phyloP scores from a whole-genome alignment of 2,329 filamentous ascomycete genomes.

The Bipolaris oryzae region DNA sequence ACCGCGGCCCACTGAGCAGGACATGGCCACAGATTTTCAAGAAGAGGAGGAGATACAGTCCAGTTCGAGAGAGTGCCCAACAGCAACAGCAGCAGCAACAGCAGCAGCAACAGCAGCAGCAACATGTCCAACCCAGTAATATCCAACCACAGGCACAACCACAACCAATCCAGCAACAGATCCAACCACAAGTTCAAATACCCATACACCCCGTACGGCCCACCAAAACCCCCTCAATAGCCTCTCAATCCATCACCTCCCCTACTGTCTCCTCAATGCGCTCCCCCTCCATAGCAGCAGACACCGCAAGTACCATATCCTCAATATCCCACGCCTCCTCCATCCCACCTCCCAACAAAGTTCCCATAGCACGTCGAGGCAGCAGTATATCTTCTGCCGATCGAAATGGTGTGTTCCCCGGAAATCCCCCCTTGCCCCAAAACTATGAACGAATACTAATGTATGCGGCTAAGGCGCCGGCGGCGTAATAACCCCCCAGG shows the following conservation, averaged over 20 bases:
- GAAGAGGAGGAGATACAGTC: conserved; percentile 41
- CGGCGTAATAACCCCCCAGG: conserved; percentile 35
- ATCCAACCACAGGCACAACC: conserved; percentile 1
- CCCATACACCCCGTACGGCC: conserved; percentile 27
- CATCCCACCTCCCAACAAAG: conserved; percentile 28
- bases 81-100: conserved; percentile 12
- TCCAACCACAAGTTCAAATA: conserved; percentile 8
- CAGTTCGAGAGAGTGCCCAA: conserved; percentile 34
- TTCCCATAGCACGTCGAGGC: conserved; percentile 31
- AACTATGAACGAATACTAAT: conserved; percentile 1
- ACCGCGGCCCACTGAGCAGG: conserved; percentile 36
- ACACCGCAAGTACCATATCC: conserved; percentile 34
- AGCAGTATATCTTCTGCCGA: conserved; percentile 29
- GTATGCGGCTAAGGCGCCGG: conserved; percentile 20
- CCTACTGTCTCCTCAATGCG: conserved; percentile 26
- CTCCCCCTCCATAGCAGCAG: conserved; percentile 27
- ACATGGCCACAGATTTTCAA: conserved; percentile 42
- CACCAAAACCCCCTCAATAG: conserved; percentile 21
- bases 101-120: not conserved
- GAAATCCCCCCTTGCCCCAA: not conserved
- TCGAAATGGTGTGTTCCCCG: conserved; percentile 27
- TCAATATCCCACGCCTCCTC: conserved; percentile 34
- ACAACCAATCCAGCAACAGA: conserved; percentile 12
- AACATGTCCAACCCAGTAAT: not conserved
- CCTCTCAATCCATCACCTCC: conserved; percentile 12